These are phyloP conservation scores for Diplodia corticola DNA, from an alignment of 2,329 filamentous ascomycete species.

Conservation along the genomic window DNA sequence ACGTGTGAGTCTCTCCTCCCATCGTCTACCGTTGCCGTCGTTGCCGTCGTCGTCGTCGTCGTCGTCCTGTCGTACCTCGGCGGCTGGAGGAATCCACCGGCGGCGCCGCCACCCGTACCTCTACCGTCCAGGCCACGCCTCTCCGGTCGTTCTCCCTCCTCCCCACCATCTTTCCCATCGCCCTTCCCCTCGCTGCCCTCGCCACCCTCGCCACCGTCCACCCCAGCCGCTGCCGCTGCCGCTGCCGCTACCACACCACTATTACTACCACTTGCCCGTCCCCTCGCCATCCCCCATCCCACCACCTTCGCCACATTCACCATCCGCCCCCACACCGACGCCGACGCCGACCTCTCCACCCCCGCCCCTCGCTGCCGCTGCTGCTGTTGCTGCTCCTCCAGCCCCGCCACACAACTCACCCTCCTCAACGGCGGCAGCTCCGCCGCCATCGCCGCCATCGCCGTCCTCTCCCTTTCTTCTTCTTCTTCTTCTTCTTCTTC, in stretches of 20 bases:
- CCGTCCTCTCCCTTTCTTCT: too few relatives aligned
- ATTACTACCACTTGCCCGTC: background rate
- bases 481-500: background rate
- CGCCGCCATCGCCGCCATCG: too few relatives aligned
- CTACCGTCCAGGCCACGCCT: background rate
- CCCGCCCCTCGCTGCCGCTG: background rate
- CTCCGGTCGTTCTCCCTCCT: background rate
- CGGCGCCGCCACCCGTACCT: background rate
- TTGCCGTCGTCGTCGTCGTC: background rate
- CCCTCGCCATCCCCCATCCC: background rate
- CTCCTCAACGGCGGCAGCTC: background rate
- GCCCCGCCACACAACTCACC: background rate
- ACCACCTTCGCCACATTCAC: background rate
- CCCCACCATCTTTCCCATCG: background rate
- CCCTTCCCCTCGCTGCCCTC: background rate
- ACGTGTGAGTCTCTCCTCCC: background rate
- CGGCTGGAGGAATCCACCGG: background rate
- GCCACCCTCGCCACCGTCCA: background rate
- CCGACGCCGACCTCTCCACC: too few relatives aligned
- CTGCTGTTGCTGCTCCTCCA: background rate
- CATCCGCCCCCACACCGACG: background rate
- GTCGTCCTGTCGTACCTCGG: background rate
- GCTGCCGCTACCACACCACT: background rate
- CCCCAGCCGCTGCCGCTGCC: too few relatives aligned
- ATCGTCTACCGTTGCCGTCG: background rate